Evolutionary conservation across 2,329 filamentous ascomycete genomes (phyloP), one percentile per base, ranked within the genome.

Genomic region (Fusarium pseudoanthophilum): DNA sequence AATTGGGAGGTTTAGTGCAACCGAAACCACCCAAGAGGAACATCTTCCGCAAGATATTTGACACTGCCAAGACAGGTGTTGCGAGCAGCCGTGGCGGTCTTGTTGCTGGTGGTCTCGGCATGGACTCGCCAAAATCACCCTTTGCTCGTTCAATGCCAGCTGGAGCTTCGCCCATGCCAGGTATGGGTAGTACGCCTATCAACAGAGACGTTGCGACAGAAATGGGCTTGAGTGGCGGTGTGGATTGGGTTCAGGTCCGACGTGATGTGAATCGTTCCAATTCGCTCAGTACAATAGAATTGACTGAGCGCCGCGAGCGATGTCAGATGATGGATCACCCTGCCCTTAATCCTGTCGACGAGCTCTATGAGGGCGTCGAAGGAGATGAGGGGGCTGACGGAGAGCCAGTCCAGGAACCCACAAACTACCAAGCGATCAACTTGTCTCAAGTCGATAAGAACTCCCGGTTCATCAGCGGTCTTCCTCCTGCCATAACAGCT

Each of bases 211-310:
- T 87, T 9, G 88, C 90, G 20, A 88, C 89, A 63, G 94, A 97
- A 24, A 92, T 92, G 88, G 94, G 92, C 5, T 82, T 92, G 11
- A 88, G 85, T 42, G 76, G 84, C 26, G 84, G 84, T 16, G 88
- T 93, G 20, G 95, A 98, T 80, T 99, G 96, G 95, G 95, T 99
- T n/a, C 95, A 98, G 80, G 95, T 98, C 28, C 92, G 96, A 40
- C 91, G 96, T 51, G 97, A 99, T 82, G 92, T 99, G 52, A 98
- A 99, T 81, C 90, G 96, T 40, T 97, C 95, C 7, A 98, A 97
- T 79, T 96, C 95, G 0, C 86, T 98, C 42, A 97, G 95, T 82
- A 92, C 91, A 69, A 96, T 95, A 73, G 96, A 99, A 83, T 89
- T 92, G 26, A 87, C 91, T 43, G 96, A 99, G 80, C 88, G 95